Percentiles rank a stretch among this genome's conserved stretches.
These are phyloP conservation scores for Podaxis sp. DNA, from an alignment of 768 basidiomycete genomes.

Conservation along the genomic window DNA sequence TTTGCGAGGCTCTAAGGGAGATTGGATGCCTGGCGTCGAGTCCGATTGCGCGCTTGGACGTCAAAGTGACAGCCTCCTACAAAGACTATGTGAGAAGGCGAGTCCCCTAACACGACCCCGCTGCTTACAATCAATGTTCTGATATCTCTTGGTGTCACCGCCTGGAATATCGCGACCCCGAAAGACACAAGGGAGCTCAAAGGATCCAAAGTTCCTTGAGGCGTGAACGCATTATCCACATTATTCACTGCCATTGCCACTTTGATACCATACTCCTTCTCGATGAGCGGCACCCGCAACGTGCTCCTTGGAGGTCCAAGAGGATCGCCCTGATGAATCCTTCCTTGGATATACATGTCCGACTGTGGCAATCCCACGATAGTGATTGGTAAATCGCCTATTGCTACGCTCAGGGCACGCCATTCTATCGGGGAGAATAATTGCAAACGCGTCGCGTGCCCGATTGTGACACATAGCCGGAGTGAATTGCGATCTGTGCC, in stretches of 20 bases:
- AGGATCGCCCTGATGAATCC: conserved; percentile 31
- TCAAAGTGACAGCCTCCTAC: conserved; percentile 49
- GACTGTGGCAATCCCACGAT: conserved; percentile 62
- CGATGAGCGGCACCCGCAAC: conserved; percentile 51
- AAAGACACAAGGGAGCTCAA: conserved; percentile 53
- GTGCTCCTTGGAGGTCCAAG: conserved; percentile 52
- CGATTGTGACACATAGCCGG: conserved; percentile 49
- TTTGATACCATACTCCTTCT: conserved; percentile 42
- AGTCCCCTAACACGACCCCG: conserved; percentile 10
- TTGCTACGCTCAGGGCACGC: conserved; percentile 38
- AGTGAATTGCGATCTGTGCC: conserved; percentile 20
- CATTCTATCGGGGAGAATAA: conserved; percentile 48
- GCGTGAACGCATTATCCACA: conserved; percentile 67
- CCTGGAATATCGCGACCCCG: conserved; percentile 59
- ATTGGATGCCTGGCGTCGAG: background rate
- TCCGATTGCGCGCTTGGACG: conserved; percentile 53
- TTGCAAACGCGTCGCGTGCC: conserved; percentile 61
- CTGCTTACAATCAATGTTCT: conserved; percentile 46
- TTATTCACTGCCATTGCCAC: conserved; percentile 65
- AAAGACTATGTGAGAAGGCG: conserved; percentile 9
- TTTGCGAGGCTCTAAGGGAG: background rate
- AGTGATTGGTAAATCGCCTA: conserved; percentile 45
- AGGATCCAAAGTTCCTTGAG: conserved; percentile 65
- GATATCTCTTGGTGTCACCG: conserved; percentile 47
- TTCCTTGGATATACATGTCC: conserved; percentile 70